Conservation (phyloP, 345 rosid species). For the Aquilaria malaccensis region DNA sequence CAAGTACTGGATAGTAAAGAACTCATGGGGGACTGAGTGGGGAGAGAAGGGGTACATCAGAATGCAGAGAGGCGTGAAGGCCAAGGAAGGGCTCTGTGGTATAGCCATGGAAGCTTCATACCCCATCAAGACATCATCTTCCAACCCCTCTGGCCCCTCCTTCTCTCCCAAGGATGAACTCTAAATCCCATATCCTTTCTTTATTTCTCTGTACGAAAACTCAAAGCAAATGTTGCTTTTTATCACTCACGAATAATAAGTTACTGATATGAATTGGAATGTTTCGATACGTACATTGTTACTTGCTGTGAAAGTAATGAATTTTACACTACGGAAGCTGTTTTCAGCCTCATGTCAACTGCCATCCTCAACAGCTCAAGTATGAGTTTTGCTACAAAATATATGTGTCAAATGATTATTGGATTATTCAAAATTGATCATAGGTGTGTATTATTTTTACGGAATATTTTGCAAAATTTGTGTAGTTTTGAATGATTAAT, state of each 20-base stretch:
- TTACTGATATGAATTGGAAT: too few species aligned
- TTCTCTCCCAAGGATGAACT: constrained; percentile 53
- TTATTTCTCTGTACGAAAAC: not conserved
- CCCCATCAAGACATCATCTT: constrained; percentile 47
- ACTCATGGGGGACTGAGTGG: constrained; percentile 79
- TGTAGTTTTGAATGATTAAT: too few species aligned
- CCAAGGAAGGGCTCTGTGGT: constrained; percentile 50
- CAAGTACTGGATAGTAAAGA: constrained; percentile 68
- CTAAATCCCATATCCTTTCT: constrained; percentile 14
- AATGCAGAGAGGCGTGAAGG: constrained; percentile 40
- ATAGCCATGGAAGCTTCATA: constrained; percentile 75
- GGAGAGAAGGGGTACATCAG: constrained; percentile 70
- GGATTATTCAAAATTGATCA: too few species aligned
- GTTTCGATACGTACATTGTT: too few species aligned
- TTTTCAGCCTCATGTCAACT: too few species aligned
- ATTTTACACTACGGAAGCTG: too few species aligned
- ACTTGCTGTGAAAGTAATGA: too few species aligned
- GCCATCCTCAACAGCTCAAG: too few species aligned
- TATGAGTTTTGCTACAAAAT: too few species aligned
- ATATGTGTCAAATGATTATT: too few species aligned
- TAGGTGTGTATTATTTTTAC: too few species aligned
- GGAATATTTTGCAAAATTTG: too few species aligned
- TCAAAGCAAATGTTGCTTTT: not conserved
- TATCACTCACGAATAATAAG: not conserved
- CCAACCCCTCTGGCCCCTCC: constrained; percentile 29